phyloP scores from a whole-genome alignment of 139 green algal genomes.

The Medakamo hakoo region DNA sequence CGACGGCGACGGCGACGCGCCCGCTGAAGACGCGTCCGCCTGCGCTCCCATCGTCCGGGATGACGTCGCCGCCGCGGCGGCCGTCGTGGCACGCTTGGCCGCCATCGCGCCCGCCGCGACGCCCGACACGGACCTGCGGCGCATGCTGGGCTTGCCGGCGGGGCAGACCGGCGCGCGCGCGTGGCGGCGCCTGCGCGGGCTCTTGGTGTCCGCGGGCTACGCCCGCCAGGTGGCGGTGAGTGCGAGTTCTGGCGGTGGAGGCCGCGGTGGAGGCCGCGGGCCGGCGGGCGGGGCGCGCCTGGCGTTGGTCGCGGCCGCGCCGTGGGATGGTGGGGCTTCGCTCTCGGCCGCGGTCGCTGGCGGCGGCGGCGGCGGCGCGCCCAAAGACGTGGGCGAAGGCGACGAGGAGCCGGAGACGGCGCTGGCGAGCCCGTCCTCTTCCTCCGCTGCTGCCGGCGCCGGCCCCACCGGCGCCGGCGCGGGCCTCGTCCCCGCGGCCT shows the following conservation, averaged over 20 bases:
- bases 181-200: not conserved
- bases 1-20: too few species aligned
- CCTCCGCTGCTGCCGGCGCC: too few species aligned
- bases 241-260: not conserved
- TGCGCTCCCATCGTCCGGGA: too few species aligned
- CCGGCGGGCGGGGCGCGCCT: too few species aligned
- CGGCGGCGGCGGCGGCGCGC: too few species aligned
- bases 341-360: not conserved
- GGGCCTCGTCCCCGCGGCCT: too few species aligned
- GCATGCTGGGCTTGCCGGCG: not conserved
- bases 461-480: too few species aligned
- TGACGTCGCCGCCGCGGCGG: not conserved
- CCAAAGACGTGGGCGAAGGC: too few species aligned
- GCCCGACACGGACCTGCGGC: not conserved
- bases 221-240: not conserved
- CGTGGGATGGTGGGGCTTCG: not conserved
- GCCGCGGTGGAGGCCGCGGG: too few species aligned
- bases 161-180: not conserved
- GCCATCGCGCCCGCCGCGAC: not conserved
- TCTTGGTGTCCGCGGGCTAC: not conserved
- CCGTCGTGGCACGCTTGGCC: not conserved
- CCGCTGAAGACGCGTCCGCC: too few species aligned
- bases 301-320: not conserved
- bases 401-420: too few species aligned
- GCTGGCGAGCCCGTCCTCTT: too few species aligned